Evolutionary conservation across 2,329 filamentous ascomycete genomes (phyloP).

Genomic region (Sodiomyces alkalinus): DNA sequence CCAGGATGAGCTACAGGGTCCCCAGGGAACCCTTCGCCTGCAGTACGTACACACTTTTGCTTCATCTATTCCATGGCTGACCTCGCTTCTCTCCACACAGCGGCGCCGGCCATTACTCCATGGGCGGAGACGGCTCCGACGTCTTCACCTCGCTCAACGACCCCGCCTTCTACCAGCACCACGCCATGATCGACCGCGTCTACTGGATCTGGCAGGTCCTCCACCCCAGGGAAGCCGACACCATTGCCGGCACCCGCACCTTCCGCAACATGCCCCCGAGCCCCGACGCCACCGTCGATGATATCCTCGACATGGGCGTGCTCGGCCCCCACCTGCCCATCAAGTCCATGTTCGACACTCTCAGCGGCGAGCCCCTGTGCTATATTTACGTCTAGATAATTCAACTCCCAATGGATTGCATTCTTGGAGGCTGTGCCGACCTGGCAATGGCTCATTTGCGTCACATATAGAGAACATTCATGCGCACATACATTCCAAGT

Average conservation of each 20-base stretch:
- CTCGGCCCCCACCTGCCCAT: conserved; percentile 13
- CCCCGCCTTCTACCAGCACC: conserved; percentile 12
- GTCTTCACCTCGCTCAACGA: conserved; percentile 12
- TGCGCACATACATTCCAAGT: too few species aligned
- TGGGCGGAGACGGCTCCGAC: conserved; percentile 12
- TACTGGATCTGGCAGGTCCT: conserved; percentile 15
- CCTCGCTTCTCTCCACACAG: too few species aligned
- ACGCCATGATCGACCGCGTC: conserved; percentile 12
- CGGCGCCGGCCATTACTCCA: conserved; percentile 14
- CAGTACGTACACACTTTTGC: too few species aligned
- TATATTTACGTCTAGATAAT: conserved; percentile 14
- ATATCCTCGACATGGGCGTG: conserved; percentile 13
- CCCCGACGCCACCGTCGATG: conserved; percentile 9
- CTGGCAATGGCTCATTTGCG: too few species aligned
- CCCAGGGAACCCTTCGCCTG: conserved; percentile 12
- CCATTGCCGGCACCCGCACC: conserved; percentile 10
- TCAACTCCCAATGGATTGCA: too few species aligned
- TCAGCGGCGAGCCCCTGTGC: conserved; percentile 17
- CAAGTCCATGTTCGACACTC: conserved; percentile 16
- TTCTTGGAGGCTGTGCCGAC: too few species aligned
- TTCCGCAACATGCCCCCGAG: conserved; percentile 10
- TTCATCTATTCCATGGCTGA: too few species aligned
- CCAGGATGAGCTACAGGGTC: conserved; percentile 16
- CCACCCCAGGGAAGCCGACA: conserved; percentile 5
- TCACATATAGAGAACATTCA: too few species aligned